A percentile compares a stretch with the other conserved stretches of the same genome.
These are phyloP conservation scores for Quercus rubra DNA, from an alignment of 306 rosid genomes.

Conservation along the genomic window DNA sequence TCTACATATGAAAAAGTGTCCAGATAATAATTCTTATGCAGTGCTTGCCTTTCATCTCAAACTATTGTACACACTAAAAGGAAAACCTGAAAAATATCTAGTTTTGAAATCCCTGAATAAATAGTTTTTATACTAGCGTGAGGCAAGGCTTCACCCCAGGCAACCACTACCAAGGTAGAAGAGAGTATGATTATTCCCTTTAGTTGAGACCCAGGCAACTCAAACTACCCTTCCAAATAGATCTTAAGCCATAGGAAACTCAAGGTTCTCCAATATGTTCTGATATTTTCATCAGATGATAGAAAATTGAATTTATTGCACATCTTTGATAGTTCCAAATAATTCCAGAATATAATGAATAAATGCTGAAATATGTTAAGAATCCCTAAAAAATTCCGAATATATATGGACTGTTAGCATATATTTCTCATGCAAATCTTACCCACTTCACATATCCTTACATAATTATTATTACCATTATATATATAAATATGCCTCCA, in stretches of 20 bases:
- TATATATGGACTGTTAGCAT: not conserved
- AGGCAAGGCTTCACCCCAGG: not conserved
- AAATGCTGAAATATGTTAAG: not conserved
- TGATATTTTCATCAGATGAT: too few species aligned
- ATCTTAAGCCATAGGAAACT: not conserved
- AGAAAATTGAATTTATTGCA: not conserved
- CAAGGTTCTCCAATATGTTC: not conserved
- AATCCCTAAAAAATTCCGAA: not conserved
- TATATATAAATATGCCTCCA: not conserved
- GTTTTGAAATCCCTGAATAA: not conserved
- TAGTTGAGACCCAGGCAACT: not conserved
- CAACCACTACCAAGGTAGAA: not conserved
- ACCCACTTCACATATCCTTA: not conserved
- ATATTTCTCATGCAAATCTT: not conserved
- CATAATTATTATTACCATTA: not conserved
- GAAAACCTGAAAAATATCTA: not conserved
- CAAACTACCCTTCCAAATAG: not conserved
- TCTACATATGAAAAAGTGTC: not conserved
- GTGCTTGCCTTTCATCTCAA: too few species aligned
- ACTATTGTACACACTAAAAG: not conserved
- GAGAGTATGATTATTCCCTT: not conserved
- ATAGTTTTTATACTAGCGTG: not conserved
- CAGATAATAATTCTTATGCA: not conserved
- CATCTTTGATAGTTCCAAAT: not conserved
- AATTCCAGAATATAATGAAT: not conserved